phyloP scores from a whole-genome alignment of 2,329 filamentous ascomycete genomes.

The Stagonosporopsis vannaccii region DNA sequence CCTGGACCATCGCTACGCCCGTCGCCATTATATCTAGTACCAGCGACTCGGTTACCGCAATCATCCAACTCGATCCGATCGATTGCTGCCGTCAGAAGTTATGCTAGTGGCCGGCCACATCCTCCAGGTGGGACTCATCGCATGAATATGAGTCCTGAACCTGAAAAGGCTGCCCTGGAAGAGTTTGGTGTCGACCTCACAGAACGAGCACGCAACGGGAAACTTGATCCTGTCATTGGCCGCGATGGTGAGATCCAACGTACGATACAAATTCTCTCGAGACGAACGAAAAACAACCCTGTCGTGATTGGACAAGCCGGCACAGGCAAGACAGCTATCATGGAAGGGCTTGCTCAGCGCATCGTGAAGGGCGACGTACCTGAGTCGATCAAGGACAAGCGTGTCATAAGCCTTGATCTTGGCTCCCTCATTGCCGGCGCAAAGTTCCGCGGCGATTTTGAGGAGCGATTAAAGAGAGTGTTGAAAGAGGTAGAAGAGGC shows the following conservation, averaged over 20 bases:
- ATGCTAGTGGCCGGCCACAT: slow-evolving; percentile 71
- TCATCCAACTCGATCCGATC: slow-evolving; percentile 46
- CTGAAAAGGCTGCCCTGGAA: slow-evolving; percentile 86
- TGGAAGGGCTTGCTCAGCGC: slow-evolving; percentile 87
- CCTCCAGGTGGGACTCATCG: slow-evolving; percentile 91
- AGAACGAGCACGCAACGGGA: slow-evolving; percentile 81
- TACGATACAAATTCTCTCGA: slow-evolving; percentile 91
- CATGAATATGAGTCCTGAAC: slow-evolving; percentile 83
- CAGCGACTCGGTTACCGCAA: slow-evolving; percentile 15
- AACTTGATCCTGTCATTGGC: slow-evolving; percentile 94
- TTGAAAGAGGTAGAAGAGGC: slow-evolving; percentile 90
- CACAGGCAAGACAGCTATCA: slow-evolving; percentile 91
- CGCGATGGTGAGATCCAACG: slow-evolving; percentile 90
- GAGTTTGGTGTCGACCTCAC: slow-evolving; percentile 93
- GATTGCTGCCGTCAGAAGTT: slow-evolving; percentile 57
- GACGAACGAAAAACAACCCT: slow-evolving; percentile 94
- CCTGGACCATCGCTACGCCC: slow-evolving; percentile 27
- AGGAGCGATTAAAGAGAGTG: slow-evolving; percentile 90
- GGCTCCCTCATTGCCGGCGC: slow-evolving; percentile 94
- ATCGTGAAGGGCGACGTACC: slow-evolving; percentile 94
- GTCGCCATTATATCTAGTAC: slow-evolving; percentile 36
- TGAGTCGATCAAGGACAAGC: slow-evolving; percentile 94
- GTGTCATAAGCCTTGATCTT: slow-evolving; percentile 85
- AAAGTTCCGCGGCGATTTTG: slow-evolving; percentile 95
- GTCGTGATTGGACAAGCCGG: slow-evolving; percentile 92